These are phyloP conservation scores for Protomyces macrosporus DNA, from an alignment of 1,139 yeast species.

Conservation along the genomic window DNA sequence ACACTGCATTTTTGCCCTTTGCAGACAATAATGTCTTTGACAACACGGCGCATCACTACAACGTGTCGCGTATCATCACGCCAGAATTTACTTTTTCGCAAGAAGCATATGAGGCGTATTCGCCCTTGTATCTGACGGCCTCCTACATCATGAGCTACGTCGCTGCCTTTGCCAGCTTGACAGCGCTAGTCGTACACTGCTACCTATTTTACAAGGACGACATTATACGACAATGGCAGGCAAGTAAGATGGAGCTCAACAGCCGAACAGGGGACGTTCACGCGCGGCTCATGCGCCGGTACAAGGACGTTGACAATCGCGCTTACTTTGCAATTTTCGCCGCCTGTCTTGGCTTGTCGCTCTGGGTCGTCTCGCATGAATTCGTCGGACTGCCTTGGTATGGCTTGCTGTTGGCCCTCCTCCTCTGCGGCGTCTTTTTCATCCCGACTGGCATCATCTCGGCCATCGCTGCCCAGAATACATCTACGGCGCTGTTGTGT, in stretches of 20 bases:
- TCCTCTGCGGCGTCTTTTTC: constrained; percentile 10
- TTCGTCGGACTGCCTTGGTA: constrained; percentile 23
- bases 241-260: constrained; percentile 4
- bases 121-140: constrained; percentile 59
- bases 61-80: constrained; percentile 47
- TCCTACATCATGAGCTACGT: constrained; percentile 58
- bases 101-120: constrained; percentile 49
- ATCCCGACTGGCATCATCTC: constrained; percentile 30
- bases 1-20: constrained; percentile 38
- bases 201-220: constrained; percentile 54
- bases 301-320: constrained; percentile 62
- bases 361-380: constrained; percentile 45
- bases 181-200: constrained; percentile 53
- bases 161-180: constrained; percentile 56
- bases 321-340: constrained; percentile 52
- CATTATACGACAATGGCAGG: constrained; percentile 42
- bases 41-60: constrained; percentile 46
- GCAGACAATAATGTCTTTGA: constrained; percentile 44
- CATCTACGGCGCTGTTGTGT: constrained; percentile 56
- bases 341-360: constrained; percentile 48
- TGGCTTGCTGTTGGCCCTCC: constrained; percentile 16
- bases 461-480: constrained; percentile 38
- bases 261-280: constrained; percentile 51
- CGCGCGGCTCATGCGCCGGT: constrained; percentile 55
- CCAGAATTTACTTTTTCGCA: constrained; percentile 48